Conservation (phyloP, 73 alveolate species). For the Breviolum minutum region DNA sequence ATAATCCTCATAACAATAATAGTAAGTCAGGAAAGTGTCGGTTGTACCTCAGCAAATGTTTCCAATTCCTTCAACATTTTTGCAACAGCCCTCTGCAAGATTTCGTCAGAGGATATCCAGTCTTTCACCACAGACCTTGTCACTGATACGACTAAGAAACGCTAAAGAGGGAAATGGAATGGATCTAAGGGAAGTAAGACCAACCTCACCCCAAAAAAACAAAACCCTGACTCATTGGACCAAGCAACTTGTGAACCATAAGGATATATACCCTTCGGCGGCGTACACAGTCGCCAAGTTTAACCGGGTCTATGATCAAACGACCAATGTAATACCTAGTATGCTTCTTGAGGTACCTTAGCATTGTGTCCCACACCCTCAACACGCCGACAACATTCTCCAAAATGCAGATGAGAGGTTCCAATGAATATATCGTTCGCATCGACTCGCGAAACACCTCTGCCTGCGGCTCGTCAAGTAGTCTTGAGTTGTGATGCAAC, state of each 20-base stretch:
- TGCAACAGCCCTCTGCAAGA: background rate
- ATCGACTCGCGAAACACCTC: background rate
- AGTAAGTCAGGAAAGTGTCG: background rate
- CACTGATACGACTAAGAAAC: no score
- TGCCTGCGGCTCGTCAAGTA: background rate
- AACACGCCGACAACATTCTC: background rate
- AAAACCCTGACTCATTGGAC: background rate
- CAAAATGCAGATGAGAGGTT: background rate
- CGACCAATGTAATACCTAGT: background rate
- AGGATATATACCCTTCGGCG: background rate
- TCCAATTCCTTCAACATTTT: background rate
- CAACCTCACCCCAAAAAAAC: background rate
- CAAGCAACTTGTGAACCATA: conserved; percentile 6
- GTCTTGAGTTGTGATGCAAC: background rate
- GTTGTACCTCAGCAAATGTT: background rate
- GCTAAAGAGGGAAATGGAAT: background rate
- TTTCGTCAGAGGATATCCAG: background rate
- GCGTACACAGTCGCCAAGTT: background rate
- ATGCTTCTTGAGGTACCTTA: background rate
- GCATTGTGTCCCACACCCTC: background rate
- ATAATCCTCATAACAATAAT: background rate
- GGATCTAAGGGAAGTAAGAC: background rate
- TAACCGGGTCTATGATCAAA: background rate
- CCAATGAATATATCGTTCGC: background rate
- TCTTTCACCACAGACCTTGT: background rate